Evolutionary conservation across 139 green algal species (phyloP).

Genomic region (Eudorina sp.): DNA sequence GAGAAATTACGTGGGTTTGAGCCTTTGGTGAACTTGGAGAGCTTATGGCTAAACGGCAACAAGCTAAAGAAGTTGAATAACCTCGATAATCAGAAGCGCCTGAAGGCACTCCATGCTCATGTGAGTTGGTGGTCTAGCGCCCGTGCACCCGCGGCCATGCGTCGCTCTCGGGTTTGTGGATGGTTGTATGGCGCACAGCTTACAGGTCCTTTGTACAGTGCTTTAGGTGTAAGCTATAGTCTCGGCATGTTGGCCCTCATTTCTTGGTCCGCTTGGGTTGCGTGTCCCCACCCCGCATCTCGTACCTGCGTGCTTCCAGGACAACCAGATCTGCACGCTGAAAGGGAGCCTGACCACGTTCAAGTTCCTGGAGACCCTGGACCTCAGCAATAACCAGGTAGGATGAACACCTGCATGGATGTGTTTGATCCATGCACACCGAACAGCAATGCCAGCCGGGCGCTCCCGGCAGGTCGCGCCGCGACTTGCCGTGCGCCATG

Average conservation of each 20-base stretch:
- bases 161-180: too few species aligned
- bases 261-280: too few species aligned
- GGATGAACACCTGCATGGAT: too few species aligned
- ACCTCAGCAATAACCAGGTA: slow-evolving; percentile 65
- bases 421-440: too few species aligned
- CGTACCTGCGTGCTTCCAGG: slow-evolving; percentile 38
- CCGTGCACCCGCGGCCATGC: too few species aligned
- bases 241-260: too few species aligned
- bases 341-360: slow-evolving; percentile 68
- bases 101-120: slow-evolving; percentile 71
- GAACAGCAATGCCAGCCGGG: too few species aligned
- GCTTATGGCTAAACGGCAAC: slow-evolving; percentile 74
- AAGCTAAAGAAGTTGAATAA: slow-evolving; percentile 70
- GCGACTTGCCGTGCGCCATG: too few species aligned
- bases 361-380: slow-evolving; percentile 69
- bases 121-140: slow-evolving; percentile 28
- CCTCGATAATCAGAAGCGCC: slow-evolving; percentile 67
- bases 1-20: slow-evolving; percentile 74
- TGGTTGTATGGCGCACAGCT: too few species aligned
- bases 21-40: slow-evolving; percentile 69
- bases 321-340: slow-evolving; percentile 76
- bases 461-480: too few species aligned
- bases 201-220: too few species aligned
- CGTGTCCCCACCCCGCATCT: background rate
- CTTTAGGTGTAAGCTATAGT: too few species aligned